Base-by-base conservation (phyloP, 2,329 filamentous ascomycete genomes). In the Pseudodiploospora longispora region DNA sequence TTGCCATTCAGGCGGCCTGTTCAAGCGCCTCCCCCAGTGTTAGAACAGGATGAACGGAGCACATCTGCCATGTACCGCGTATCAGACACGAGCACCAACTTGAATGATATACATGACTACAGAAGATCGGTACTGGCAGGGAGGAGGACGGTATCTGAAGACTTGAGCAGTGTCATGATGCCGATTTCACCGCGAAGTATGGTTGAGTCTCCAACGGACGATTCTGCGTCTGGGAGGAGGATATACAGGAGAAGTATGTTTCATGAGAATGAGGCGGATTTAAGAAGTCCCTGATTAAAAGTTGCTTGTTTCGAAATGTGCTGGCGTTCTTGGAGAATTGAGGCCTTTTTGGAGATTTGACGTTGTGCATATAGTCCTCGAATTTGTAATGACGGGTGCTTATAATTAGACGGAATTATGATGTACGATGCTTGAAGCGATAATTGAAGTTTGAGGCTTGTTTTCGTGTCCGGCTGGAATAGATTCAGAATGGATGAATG, bases 201-300 rank as follows among this genome's bases (percentile, higher is more conserved):
- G 1, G 52, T 49, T 2, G 60, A 62, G 33, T 45, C 42, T 8
- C 28, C 49, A 1, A 55, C 53, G 0, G 51, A 54, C 2, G 61
- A 63, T 27, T 63, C 62, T 30, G 33, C 62, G 6, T 49, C 59
- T 1, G 57, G 50, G 4, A 57, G 52, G 37, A 41, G 55, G 4
- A 46, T 51, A 39, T 30, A 31, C n/a, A 56, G 68, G 41, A 64
- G 58, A 55, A 70, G 68, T 29, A 61, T 67, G 34, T 71, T 72
- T 36, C 54, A 58, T 6, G 68, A 70, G 52, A 63, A 60, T n/a
- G 57, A 59, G 29, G 66, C 69, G 35, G 67, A 71, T 52, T 59
- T 66, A 55, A 59, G 28, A 3, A 38, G 10, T 27, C 19, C 19
- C 19, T 19, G 19, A 19, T 19, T 41, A 34, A 40, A 41, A n/a